phyloP scores from a whole-genome alignment of 1,284 basidiomycete genomes.

The Ganoderma sinense region DNA sequence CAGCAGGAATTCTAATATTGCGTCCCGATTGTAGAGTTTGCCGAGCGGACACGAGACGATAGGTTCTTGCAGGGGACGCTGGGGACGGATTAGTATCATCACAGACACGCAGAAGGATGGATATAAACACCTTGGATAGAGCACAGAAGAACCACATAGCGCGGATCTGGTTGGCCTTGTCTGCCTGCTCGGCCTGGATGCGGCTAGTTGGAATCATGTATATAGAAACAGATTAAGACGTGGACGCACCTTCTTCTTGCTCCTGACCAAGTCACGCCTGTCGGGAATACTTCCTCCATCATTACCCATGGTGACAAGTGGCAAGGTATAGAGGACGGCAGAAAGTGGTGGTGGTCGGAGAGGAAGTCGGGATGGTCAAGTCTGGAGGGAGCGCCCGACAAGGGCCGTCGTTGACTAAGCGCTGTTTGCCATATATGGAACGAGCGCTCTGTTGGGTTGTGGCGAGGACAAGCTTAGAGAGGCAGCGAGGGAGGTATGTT shows the following conservation, averaged over 20 bases:
- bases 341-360: constrained; percentile 23
- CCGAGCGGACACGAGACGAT: constrained; percentile 90
- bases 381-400: not conserved
- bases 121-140: constrained; percentile 80
- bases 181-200: constrained; percentile 75
- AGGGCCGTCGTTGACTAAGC: constrained; percentile 25
- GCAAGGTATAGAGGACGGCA: not conserved
- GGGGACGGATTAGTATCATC: constrained; percentile 13
- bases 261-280: constrained; percentile 79
- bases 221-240: not conserved
- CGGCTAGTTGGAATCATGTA: not conserved
- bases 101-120: not conserved
- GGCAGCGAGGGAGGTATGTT: not conserved
- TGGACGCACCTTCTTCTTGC: constrained; percentile 68
- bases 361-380: constrained; percentile 6
- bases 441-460: constrained; percentile 14
- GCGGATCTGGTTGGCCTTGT: constrained; percentile 85
- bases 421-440: not conserved
- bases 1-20: constrained; percentile 86
- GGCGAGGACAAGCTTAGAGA: not conserved
- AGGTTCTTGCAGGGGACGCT: constrained; percentile 86
- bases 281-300: constrained; percentile 89
- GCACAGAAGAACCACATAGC: constrained; percentile 94
- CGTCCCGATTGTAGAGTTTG: constrained; percentile 94
- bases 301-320: constrained; percentile 69